Evolutionary conservation across 805 yeast species (phyloP).

Genomic region (Komagataella mondaviorum): DNA sequence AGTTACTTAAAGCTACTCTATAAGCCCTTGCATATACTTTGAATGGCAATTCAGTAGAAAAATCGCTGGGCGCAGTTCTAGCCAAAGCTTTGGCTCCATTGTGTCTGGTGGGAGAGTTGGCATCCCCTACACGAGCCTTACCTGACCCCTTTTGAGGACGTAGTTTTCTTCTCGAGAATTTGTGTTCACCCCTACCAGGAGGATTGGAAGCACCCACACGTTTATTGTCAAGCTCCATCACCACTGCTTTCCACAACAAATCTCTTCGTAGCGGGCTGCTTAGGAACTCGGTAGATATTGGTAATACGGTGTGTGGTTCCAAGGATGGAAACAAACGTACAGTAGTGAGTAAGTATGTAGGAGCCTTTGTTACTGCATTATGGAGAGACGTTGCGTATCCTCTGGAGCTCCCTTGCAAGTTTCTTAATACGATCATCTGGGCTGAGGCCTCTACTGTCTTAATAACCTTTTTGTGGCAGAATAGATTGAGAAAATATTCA

Average conservation of each 20-base stretch:
- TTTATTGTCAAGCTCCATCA: slow-evolving; percentile 77
- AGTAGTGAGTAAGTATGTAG: slow-evolving; percentile 63
- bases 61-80: slow-evolving; percentile 81
- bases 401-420: background rate
- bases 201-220: slow-evolving; percentile 87
- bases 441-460: background rate
- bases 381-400: slow-evolving; percentile 5
- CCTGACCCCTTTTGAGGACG: slow-evolving; percentile 91
- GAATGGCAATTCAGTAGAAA: slow-evolving; percentile 62
- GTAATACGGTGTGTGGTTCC: slow-evolving; percentile 69
- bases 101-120: slow-evolving; percentile 82
- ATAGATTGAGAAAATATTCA: too few species aligned
- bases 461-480: too few species aligned
- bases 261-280: slow-evolving; percentile 79
- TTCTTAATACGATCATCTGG: background rate
- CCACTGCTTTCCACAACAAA: slow-evolving; percentile 86
- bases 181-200: slow-evolving; percentile 76
- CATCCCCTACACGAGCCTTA: slow-evolving; percentile 92
- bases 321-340: slow-evolving; percentile 79
- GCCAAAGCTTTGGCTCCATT: slow-evolving; percentile 88
- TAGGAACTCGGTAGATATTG: slow-evolving; percentile 61
- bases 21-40: slow-evolving; percentile 67
- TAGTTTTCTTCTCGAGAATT: slow-evolving; percentile 72
- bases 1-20: slow-evolving; percentile 70
- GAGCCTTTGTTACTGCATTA: slow-evolving; percentile 29